Evolutionary conservation across 2,329 filamentous ascomycete genomes (phyloP), one percentile per base, ranked within the genome.

Genomic region (Raffaelea ambrosiae): DNA sequence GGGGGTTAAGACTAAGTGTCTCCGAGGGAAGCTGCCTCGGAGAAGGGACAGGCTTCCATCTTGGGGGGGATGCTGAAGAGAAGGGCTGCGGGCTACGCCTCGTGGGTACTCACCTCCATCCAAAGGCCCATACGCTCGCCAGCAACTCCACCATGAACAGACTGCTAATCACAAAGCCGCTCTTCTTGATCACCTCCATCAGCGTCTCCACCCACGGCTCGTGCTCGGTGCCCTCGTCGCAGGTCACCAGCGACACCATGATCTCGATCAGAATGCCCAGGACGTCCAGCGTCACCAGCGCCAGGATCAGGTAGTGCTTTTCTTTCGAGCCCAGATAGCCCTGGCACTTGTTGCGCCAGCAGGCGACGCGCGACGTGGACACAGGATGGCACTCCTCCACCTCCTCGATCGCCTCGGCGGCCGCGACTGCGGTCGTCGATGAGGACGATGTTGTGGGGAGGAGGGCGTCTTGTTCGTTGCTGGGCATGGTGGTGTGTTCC

Each of bases 141-240:
- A 73, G 47, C 60, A 86, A 62, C 63, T 87, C 84, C 1, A 72
- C 55, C 67, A 86, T 70, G 59, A 87, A 87, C 23, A 85, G 57
- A 54, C 71, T 77, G 48, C 77, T 83, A 58, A 86, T 79, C 2
- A 76, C 66, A 40, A 85, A 61, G 5, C 78, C 75, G 31, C 75
- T 63, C 3, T 70, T 64, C 13, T 71, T 71, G 38, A 86, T 63
- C 0, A 59, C 51, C n/a, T 59, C 53, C 16, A 62, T 60, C 31
- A 68, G 58, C 1, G 55, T 50, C 9, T 55, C 52, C 5, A 73
- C 69, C 71, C 72, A 74, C 0, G 59, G 53, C 54, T 68, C 64
- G 43, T 66, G 54, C 29, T 61, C 51, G 35, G 62, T 58, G 41
- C 66, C 62, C 53, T 65, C 63, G 54, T 74, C 71, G 59, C 73